Percentiles rank a stretch among this genome's conserved stretches.
These are phyloP conservation scores for Huntiella omanensis DNA, from an alignment of 2,329 filamentous ascomycete genomes.

Conservation along the genomic window DNA sequence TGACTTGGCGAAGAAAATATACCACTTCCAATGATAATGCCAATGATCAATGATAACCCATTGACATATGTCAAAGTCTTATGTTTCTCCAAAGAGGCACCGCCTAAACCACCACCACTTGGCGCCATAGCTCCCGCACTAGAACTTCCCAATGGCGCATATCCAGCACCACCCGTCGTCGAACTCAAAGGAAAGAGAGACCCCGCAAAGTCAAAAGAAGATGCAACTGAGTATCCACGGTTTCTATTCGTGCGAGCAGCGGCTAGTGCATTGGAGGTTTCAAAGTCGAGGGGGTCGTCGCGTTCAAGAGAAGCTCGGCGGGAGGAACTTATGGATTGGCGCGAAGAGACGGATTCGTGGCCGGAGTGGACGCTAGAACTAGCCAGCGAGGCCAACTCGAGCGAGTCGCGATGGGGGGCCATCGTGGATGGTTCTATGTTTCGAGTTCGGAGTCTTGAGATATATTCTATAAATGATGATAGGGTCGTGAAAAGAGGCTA, in stretches of 20 bases:
- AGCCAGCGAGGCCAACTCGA: constrained; percentile 88
- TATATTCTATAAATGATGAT: neutral
- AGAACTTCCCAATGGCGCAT: constrained; percentile 70
- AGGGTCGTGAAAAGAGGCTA: neutral
- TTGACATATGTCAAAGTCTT: constrained; percentile 93
- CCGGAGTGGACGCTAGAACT: constrained; percentile 43
- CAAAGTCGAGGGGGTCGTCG: constrained; percentile 54
- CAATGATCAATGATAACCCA: constrained; percentile 75
- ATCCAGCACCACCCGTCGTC: constrained; percentile 49
- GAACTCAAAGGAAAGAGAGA: constrained; percentile 85
- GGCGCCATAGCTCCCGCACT: constrained; percentile 29
- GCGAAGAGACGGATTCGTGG: constrained; percentile 43
- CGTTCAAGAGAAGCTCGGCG: constrained; percentile 74
- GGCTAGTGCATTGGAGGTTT: constrained; percentile 33
- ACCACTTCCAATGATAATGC: constrained; percentile 85
- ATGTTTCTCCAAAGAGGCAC: constrained; percentile 76
- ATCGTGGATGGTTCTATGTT: neutral
- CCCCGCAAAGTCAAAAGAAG: constrained; percentile 86
- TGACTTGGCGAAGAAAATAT: constrained; percentile 92
- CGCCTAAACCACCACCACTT: constrained; percentile 31
- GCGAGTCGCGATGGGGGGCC: constrained; percentile 55
- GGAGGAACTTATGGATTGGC: constrained; percentile 81
- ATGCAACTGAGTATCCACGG: constrained; percentile 76
- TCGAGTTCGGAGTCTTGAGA: neutral
- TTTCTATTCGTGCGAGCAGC: constrained; percentile 22